Percentiles rank a stretch among this genome's conserved stretches.
Conservation (phyloP, 2,329 filamentous ascomycete species). For the Botryotinia narcissicola region DNA sequence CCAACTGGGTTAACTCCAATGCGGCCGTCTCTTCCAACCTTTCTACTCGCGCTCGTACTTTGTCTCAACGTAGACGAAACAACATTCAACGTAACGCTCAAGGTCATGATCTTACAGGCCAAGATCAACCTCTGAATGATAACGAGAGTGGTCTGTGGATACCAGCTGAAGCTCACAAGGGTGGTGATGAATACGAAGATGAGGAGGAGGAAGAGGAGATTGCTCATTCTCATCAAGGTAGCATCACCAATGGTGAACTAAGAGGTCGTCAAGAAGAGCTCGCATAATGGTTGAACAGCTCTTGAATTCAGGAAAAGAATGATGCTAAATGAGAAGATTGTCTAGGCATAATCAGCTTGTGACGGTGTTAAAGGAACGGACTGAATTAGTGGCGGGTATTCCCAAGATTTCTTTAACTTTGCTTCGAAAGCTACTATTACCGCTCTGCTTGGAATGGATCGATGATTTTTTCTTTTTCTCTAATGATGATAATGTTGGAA, state of each 20-base stretch:
- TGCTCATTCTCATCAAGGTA: conserved; percentile 51
- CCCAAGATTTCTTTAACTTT: conserved; percentile 29
- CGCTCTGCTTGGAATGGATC: background rate
- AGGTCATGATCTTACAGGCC: conserved; percentile 76
- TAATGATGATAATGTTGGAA: conserved; percentile 12
- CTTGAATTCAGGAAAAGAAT: background rate
- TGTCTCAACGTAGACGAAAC: conserved; percentile 79
- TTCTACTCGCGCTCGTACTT: conserved; percentile 79
- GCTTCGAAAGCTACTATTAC: conserved; percentile 14
- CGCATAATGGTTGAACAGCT: conserved; percentile 25
- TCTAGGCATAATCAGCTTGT: conserved; percentile 14
- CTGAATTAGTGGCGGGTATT: conserved; percentile 31
- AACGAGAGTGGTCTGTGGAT: conserved; percentile 79
- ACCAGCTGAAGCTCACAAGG: conserved; percentile 63
- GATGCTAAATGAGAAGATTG: background rate
- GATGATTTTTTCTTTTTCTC: background rate
- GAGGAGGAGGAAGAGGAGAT: conserved; percentile 64
- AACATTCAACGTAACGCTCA: conserved; percentile 67
- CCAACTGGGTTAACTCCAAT: conserved; percentile 92
- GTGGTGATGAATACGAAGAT: conserved; percentile 58
- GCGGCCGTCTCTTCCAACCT: conserved; percentile 85
- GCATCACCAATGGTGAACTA: conserved; percentile 54
- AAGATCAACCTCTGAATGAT: conserved; percentile 76
- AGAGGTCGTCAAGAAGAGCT: conserved; percentile 53
- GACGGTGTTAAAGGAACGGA: background rate